These are phyloP conservation scores for Apophysomyces ossiformis DNA, from an alignment of 371 early-diverging fungal genomes.

Conservation along the genomic window DNA sequence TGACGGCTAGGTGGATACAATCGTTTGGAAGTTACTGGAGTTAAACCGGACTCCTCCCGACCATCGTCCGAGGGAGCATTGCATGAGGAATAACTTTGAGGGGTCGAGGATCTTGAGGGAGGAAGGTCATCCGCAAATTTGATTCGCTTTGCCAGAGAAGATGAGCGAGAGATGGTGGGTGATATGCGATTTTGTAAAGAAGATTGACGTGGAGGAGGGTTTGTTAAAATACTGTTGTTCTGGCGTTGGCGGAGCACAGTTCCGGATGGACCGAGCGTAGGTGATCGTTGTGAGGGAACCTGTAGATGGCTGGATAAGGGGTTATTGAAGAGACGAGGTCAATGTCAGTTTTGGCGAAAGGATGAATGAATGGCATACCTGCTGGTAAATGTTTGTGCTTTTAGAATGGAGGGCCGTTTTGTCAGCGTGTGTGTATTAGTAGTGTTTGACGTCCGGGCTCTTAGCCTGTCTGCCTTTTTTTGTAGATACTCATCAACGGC, in stretches of 20 bases:
- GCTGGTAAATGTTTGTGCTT: background rate
- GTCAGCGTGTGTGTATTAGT: background rate
- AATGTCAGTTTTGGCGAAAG: background rate
- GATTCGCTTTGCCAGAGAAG: slow-evolving; percentile 18
- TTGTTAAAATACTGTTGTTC: slow-evolving; percentile 13
- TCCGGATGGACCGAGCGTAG: background rate
- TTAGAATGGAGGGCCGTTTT: background rate
- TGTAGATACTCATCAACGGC: slow-evolving; percentile 64
- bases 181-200: slow-evolving; percentile 16
- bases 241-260: slow-evolving; percentile 2
- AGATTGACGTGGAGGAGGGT: slow-evolving; percentile 26
- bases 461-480: slow-evolving; percentile 56
- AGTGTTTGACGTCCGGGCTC: slow-evolving; percentile 17
- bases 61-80: background rate
- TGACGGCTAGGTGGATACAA: slow-evolving; percentile 48
- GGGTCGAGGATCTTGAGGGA: slow-evolving; percentile 4
- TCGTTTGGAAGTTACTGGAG: slow-evolving; percentile 16
- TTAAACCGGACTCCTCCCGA: slow-evolving; percentile 13
- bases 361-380: background rate
- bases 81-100: background rate
- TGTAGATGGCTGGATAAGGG: slow-evolving; percentile 9
- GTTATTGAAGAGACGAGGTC: background rate
- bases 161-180: slow-evolving; percentile 23
- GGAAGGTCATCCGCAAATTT: slow-evolving; percentile 23
- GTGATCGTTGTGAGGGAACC: slow-evolving; percentile 4